Conservation (phyloP, 2,329 filamentous ascomycete genomes). For the Calonectria henricotiae region DNA sequence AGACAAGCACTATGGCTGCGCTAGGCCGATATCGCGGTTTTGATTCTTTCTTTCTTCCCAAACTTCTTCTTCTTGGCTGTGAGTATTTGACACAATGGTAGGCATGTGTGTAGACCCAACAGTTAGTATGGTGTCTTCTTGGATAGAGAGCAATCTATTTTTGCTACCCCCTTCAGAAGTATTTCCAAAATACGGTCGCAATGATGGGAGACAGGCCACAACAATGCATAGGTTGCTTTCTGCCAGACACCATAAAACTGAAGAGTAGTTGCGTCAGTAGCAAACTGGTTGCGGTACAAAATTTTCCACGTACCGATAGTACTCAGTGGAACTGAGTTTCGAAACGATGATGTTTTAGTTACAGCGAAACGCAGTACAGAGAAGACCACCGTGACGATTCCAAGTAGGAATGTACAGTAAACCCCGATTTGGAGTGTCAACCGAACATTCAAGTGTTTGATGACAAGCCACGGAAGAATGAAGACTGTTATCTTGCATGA, state of each 20-base stretch:
- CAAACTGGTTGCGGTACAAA: not conserved
- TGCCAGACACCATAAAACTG: not conserved
- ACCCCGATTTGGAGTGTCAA: not conserved
- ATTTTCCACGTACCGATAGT: not conserved
- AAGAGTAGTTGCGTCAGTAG: no score
- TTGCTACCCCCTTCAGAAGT: not conserved
- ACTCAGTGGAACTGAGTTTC: not conserved
- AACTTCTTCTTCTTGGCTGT: not conserved
- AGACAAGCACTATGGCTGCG: not conserved
- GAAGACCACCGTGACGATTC: not conserved
- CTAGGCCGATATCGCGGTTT: not conserved
- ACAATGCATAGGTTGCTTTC: constrained; percentile 10
- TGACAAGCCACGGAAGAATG: not conserved
- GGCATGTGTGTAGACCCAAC: not conserved
- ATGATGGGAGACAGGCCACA: not conserved
- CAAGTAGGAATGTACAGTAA: constrained; percentile 1
- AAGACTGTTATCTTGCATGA: not conserved
- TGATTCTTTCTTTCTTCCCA: not conserved
- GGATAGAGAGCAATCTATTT: not conserved
- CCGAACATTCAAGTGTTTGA: not conserved
- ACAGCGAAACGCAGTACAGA: not conserved
- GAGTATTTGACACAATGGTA: not conserved
- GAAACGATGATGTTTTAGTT: not conserved
- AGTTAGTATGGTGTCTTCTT: not conserved
- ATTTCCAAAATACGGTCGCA: constrained; percentile 9